Conservation (phyloP, 148 eudicot genomes). For the Spergularia marina region DNA sequence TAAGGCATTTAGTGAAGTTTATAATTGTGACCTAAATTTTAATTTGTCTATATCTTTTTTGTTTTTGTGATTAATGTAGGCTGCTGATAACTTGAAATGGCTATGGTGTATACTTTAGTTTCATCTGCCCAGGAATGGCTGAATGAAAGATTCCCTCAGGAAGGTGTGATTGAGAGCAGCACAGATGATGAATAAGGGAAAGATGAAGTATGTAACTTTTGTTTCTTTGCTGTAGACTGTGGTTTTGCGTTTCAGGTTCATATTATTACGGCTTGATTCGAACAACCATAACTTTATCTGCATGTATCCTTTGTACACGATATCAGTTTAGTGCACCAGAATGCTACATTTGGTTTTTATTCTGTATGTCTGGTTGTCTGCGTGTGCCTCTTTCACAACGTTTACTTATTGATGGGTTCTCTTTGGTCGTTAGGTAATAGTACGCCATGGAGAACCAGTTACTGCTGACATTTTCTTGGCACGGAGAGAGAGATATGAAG, state of each 20-base stretch:
- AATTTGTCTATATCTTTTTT: neutral
- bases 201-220: conserved; percentile 62
- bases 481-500: conserved; percentile 97
- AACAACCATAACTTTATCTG: neutral
- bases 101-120: conserved; percentile 92
- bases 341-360: neutral
- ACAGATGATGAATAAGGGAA: conserved; percentile 57
- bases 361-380: too few species aligned
- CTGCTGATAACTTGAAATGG: conserved; percentile 95
- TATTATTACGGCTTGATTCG: too few species aligned
- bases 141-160: conserved; percentile 74
- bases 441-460: conserved; percentile 99
- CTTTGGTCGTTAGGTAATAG: conserved; percentile 51
- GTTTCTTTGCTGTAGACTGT: neutral
- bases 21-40: too few species aligned
- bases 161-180: conserved; percentile 31
- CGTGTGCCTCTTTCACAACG: neutral
- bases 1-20: too few species aligned
- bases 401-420: conserved; percentile 8
- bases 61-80: conserved; percentile 40
- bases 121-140: conserved; percentile 91
- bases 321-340: neutral
- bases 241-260: neutral
- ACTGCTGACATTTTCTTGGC: conserved; percentile 85
- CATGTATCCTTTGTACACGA: neutral